These are phyloP conservation scores for Penicillium sp. DNA, from an alignment of 2,329 filamentous ascomycete species.

Conservation along the genomic window DNA sequence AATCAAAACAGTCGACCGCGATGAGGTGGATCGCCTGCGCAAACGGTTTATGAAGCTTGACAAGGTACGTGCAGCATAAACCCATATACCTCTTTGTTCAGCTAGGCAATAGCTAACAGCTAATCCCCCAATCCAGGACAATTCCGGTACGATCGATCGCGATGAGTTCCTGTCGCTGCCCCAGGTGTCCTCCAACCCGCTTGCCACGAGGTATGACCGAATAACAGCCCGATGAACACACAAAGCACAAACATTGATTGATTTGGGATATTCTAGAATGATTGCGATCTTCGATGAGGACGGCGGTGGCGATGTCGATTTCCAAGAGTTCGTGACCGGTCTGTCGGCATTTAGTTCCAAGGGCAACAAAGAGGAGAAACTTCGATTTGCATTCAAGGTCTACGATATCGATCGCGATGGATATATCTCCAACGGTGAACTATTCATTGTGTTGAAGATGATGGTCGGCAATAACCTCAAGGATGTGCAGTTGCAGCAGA, in stretches of 20 bases:
- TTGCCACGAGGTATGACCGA: slow-evolving; percentile 79
- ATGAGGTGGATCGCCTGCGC: slow-evolving; percentile 92
- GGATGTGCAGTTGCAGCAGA: slow-evolving; percentile 97
- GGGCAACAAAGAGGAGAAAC: slow-evolving; percentile 98
- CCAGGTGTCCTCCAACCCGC: slow-evolving; percentile 95
- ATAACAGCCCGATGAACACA: too few relatives aligned
- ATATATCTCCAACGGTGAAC: slow-evolving; percentile 97
- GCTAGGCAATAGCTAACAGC: slow-evolving; percentile 10
- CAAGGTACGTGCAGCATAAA: slow-evolving; percentile 64
- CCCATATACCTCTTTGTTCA: background rate
- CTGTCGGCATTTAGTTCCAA: slow-evolving; percentile 95
- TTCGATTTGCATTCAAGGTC: slow-evolving; percentile 97
- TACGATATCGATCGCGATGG: slow-evolving; percentile 99
- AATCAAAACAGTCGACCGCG: slow-evolving; percentile 76
- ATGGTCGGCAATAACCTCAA: slow-evolving; percentile 99
- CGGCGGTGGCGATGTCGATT: slow-evolving; percentile 95
- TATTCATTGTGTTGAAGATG: slow-evolving; percentile 99
- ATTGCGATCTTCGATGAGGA: slow-evolving; percentile 99
- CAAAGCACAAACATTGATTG: background rate
- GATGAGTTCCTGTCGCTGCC: slow-evolving; percentile 97
- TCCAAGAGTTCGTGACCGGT: slow-evolving; percentile 96
- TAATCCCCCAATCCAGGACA: slow-evolving; percentile 67
- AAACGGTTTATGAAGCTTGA: slow-evolving; percentile 99
- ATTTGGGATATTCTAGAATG: slow-evolving; percentile 64
- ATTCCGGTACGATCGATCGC: slow-evolving; percentile 96